These are phyloP conservation scores for Sugiyamaella japonica DNA, from an alignment of 1,139 yeast genomes.

Conservation along the genomic window DNA sequence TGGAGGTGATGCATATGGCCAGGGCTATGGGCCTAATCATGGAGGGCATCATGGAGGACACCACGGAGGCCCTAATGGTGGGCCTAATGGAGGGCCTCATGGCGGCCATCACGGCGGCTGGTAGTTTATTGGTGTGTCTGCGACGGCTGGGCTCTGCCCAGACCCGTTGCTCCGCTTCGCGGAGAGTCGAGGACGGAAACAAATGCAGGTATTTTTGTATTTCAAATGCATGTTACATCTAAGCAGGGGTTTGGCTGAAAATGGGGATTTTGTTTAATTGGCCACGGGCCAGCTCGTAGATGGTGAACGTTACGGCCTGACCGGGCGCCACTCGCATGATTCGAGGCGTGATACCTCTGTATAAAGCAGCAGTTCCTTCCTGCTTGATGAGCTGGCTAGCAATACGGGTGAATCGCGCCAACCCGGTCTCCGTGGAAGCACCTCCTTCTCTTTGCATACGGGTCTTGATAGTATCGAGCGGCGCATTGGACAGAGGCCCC, in stretches of 20 bases:
- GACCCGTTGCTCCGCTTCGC: not conserved
- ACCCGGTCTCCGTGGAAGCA: conserved; percentile 63
- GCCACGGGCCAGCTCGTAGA: conserved; percentile 83
- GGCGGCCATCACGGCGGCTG: conserved; percentile 13
- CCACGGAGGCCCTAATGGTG: conserved; percentile 12
- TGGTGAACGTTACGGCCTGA: conserved; percentile 97
- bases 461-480: conserved; percentile 95
- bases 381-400: conserved; percentile 80
- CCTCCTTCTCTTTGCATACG: conserved; percentile 91
- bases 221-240: not conserved
- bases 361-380: conserved; percentile 84
- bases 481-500: conserved; percentile 97
- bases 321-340: conserved; percentile 99
- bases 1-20: not conserved
- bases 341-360: conserved; percentile 98
- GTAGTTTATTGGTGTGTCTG: not conserved
- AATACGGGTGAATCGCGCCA: conserved; percentile 76
- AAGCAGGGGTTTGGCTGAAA: conserved; percentile 23
- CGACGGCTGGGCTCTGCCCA: not conserved
- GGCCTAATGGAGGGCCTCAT: conserved; percentile 3
- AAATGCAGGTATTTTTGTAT: not conserved
- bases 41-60: conserved; percentile 3
- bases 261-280: conserved; percentile 55
- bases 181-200: not conserved
- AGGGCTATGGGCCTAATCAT: conserved; percentile 4